Evolutionary conservation across 2,329 filamentous ascomycete species (phyloP), one percentile per base, ranked within the genome.

Genomic region (Fusarium pininemorale): DNA sequence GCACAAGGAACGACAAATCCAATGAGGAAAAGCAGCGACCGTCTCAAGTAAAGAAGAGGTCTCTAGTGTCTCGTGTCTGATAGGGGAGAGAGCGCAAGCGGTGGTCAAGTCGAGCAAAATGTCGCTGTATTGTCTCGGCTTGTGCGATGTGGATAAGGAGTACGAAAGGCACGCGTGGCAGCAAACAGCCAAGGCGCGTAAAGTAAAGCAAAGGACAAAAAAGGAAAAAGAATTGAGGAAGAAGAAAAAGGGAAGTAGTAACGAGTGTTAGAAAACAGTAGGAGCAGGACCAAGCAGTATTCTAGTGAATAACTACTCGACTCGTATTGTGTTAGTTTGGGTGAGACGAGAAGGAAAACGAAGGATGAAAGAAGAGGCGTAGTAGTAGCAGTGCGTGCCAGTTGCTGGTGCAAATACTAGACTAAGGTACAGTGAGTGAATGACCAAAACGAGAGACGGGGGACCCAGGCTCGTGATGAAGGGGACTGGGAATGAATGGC

Each of bases 1-100:
- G 50, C 50, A 44, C 58, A 58, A 56, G 53, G 35, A 70, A 68
- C 64, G 61, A 69, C 72, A 66, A 59, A 54, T 68, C 68, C 65
- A 75, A 69, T 67, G 70, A 66, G 64, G 47, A 54, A 75, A 64
- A 75, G 63, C 73, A 72, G 69, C 62, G 66, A 58, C 66, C 54
- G 75, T 73, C 61, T 75, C 73, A 60, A 57, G 67, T 76, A 18
- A 37, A 44, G 26, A 63, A 55, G 42, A 74, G 45, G 44, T 62
- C 39, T 48, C 53, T 69, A 28, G 41, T 72, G 39, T 57, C 38
- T 69, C 50, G 42, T 54, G 38, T 69, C 50, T 26, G 59, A 62
- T 48, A 55, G 55, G 54, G 54, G 47, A 56, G 62, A 55, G 66
- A 47, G 50, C 68, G 66, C 59, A 63, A 70, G 55, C 51, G 54